Conservation (phyloP, 306 rosid genomes). For the Quercus aquifolioides region DNA sequence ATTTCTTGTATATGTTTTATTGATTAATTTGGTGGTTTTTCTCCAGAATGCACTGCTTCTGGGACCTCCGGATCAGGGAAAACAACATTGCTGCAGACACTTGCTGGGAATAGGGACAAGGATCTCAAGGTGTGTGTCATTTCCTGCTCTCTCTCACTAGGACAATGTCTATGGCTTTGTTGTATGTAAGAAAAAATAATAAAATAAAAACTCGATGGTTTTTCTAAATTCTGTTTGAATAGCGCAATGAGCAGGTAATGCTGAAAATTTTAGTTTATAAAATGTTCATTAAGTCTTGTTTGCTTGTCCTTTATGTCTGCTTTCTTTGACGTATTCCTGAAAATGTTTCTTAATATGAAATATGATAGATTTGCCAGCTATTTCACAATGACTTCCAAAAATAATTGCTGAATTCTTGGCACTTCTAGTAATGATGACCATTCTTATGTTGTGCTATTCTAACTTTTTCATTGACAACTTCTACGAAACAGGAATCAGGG, state of each 20-base stretch:
- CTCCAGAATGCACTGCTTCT: slow-evolving; percentile 48
- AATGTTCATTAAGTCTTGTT: not conserved
- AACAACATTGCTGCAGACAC: slow-evolving; percentile 48
- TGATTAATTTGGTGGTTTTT: not conserved
- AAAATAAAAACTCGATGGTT: not conserved
- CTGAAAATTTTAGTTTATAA: not conserved
- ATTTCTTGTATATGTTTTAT: not conserved
- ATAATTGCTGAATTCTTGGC: not conserved
- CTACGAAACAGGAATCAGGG: slow-evolving; percentile 53
- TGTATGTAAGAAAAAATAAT: no score
- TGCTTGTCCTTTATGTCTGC: not conserved
- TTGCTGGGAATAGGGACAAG: slow-evolving; percentile 42
- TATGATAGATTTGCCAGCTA: not conserved
- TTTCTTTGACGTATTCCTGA: not conserved
- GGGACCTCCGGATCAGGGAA: slow-evolving; percentile 62
- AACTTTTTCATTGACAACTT: slow-evolving; percentile 11
- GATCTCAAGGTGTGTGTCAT: slow-evolving; percentile 42
- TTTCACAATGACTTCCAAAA: not conserved
- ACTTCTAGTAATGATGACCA: not conserved
- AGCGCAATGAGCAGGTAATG: not conserved
- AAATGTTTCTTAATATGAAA: not conserved
- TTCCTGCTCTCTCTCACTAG: not conserved
- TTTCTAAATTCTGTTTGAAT: not conserved
- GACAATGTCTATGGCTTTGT: not conserved
- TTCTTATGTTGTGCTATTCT: not conserved